A percentile compares a stretch with the other conserved stretches of the same genome.
These are phyloP conservation scores for Penicillium nordicum DNA, from an alignment of 2,329 filamentous ascomycete genomes.

Conservation along the genomic window DNA sequence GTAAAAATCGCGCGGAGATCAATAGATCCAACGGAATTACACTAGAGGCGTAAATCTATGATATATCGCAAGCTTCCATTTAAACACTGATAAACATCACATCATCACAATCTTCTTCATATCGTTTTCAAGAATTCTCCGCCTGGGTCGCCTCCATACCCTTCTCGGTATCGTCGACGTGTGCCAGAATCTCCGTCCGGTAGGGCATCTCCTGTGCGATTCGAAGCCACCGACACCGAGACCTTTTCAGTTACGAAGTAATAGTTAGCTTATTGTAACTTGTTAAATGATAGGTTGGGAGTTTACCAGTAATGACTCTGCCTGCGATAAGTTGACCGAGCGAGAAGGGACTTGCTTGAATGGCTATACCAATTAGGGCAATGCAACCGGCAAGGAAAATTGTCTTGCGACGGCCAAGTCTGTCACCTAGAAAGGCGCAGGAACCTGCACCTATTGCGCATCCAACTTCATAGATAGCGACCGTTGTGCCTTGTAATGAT, in stretches of 20 bases:
- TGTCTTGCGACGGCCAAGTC: slow-evolving; percentile 18
- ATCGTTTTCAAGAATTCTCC: slow-evolving; percentile 1
- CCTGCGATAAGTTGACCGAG: slow-evolving; percentile 7
- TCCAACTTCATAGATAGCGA: slow-evolving; percentile 27
- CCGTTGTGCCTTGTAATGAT: slow-evolving; percentile 16
- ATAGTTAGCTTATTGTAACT: background rate
- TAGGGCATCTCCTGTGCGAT: slow-evolving; percentile 21
- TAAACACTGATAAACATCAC: background rate
- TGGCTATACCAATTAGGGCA: slow-evolving; percentile 13
- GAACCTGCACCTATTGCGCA: slow-evolving; percentile 20
- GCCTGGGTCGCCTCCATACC: background rate
- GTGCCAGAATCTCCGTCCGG: slow-evolving; percentile 17
- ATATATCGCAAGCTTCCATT: background rate
- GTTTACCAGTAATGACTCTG: slow-evolving; percentile 17
- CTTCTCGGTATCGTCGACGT: slow-evolving; percentile 8
- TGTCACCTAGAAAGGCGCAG: slow-evolving; percentile 15
- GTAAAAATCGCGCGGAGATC: background rate
- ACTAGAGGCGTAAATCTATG: background rate
- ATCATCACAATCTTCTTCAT: background rate
- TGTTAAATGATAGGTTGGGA: background rate
- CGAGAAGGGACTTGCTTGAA: slow-evolving; percentile 17
- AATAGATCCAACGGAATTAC: background rate
- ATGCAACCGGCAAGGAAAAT: slow-evolving; percentile 18
- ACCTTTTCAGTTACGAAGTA: slow-evolving; percentile 4
- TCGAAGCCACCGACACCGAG: slow-evolving; percentile 23